phyloP scores from a whole-genome alignment of 805 yeast genomes.

The Kregervanrija fluxuum region DNA sequence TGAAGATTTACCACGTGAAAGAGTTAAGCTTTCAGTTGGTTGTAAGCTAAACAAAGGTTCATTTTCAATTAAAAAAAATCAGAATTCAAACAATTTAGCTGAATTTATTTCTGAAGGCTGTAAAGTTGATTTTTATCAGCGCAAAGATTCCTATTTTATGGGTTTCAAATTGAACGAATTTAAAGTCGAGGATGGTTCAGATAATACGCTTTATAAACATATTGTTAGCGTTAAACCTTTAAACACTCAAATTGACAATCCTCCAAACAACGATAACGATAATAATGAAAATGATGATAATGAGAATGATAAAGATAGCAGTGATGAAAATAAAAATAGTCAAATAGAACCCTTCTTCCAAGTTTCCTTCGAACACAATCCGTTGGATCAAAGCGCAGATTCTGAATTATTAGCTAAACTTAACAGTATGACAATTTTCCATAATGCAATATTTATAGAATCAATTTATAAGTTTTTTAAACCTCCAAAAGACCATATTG shows the following conservation, averaged over 20 bases:
- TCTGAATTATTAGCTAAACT: constrained; percentile 65
- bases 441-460: constrained; percentile 79
- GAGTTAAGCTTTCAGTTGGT: constrained; percentile 58
- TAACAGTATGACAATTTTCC: constrained; percentile 82
- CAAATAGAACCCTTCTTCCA: constrained; percentile 64
- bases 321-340: constrained; percentile 8
- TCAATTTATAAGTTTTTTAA: constrained; percentile 68
- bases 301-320: constrained; percentile 1
- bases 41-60: constrained; percentile 75
- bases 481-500: constrained; percentile 80
- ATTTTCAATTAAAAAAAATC: constrained; percentile 45
- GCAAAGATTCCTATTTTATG: constrained; percentile 71
- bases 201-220: constrained; percentile 72
- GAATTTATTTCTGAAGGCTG: constrained; percentile 81
- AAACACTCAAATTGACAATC: constrained; percentile 31
- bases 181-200: constrained; percentile 81
- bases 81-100: constrained; percentile 47
- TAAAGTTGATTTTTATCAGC: constrained; percentile 59
- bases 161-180: constrained; percentile 74
- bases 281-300: constrained; percentile 7
- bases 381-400: constrained; percentile 79
- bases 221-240: constrained; percentile 76
- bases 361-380: constrained; percentile 77
- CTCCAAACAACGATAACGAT: no score
- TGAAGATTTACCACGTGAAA: constrained; percentile 60